Evolutionary conservation across 2,329 filamentous ascomycete species (phyloP), one percentile per base, ranked within the genome.

Genomic region (Clarireedia monteithiana): DNA sequence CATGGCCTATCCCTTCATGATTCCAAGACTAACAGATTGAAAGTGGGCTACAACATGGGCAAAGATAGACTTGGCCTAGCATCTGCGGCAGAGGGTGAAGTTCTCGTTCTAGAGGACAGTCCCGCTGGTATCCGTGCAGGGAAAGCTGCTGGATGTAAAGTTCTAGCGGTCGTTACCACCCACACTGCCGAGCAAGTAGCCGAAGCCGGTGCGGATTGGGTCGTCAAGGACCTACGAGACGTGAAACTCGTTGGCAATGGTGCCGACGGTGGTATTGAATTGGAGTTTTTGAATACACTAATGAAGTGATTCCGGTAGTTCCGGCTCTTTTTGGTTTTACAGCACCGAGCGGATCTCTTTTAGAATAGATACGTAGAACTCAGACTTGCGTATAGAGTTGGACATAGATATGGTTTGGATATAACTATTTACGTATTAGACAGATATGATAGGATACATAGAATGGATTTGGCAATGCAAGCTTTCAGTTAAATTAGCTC

Each of bases 91-190:
- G 58, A 53, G 24, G 60, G 48, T 23, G 71, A 67, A 6, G 62
- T 86, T 48, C 68, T 88, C 52, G 85, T 89, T 40, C 68, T 89
- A 30, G 86, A 89, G 69, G 85, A 89, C 70, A 83, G 84, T 47
- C 85, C 85, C 6, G 83, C 84, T 15, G 85, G 85, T 5, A 80
- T 89, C 56, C 75, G 72, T 58, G 82, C 85, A 36, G 86, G 85
- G 9, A 88, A 87, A 69, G 82, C 81, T n/a, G 85, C 86, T 12
- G 84, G 84, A 2, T 88, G 81, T 67, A 81, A 78, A 63, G 86
- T 89, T 10, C 71, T 88, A 59, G 85, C 78, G 30, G 70, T 89
- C 55, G 75, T 79, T 53, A 88, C 85, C 44, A 86, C 82, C 42
- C 85, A 89, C 71, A 75, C 74, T 23, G 71, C 84, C 48, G 75